Conservation (phyloP, 192 early-diverging fungal species). For the Coemansia aciculifera region DNA sequence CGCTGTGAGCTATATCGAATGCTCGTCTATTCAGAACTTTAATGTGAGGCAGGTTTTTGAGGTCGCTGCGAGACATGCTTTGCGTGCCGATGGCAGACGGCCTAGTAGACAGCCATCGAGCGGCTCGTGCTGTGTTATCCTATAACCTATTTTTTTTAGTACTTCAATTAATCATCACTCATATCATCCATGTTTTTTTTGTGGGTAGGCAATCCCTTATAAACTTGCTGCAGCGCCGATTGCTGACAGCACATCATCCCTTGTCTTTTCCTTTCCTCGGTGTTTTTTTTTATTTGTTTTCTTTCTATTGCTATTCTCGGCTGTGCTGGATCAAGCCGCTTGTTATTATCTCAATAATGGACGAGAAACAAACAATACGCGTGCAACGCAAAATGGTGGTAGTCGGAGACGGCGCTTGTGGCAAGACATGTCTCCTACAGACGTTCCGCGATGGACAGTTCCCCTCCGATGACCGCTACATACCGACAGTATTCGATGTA, state of each 20-base stretch:
- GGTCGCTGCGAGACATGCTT: slow-evolving; percentile 62
- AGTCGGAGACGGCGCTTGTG: slow-evolving; percentile 92
- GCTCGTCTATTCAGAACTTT: slow-evolving; percentile 61
- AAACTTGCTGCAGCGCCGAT: neutral
- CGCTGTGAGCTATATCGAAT: slow-evolving; percentile 81
- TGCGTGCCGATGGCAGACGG: slow-evolving; percentile 11
- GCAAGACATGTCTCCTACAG: slow-evolving; percentile 88
- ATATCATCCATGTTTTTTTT: neutral
- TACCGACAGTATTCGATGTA: slow-evolving; percentile 95
- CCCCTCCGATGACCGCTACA: slow-evolving; percentile 63
- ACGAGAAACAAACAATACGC: neutral
- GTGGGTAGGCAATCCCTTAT: neutral
- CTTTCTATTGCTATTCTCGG: neutral
- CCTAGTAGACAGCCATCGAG: neutral
- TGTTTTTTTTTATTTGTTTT: neutral
- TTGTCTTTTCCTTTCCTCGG: slow-evolving; percentile 6
- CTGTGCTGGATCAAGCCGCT: neutral
- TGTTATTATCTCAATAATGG: neutral
- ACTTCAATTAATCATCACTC: neutral
- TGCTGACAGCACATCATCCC: neutral
- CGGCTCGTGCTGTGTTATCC: slow-evolving; percentile 38
- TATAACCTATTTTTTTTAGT: slow-evolving; percentile 20
- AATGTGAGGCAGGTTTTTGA: slow-evolving; percentile 58
- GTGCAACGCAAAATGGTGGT: slow-evolving; percentile 75
- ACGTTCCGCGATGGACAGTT: slow-evolving; percentile 84